Base-by-base conservation (phyloP, 116 monocot species). In the Thalassia testudinum region DNA sequence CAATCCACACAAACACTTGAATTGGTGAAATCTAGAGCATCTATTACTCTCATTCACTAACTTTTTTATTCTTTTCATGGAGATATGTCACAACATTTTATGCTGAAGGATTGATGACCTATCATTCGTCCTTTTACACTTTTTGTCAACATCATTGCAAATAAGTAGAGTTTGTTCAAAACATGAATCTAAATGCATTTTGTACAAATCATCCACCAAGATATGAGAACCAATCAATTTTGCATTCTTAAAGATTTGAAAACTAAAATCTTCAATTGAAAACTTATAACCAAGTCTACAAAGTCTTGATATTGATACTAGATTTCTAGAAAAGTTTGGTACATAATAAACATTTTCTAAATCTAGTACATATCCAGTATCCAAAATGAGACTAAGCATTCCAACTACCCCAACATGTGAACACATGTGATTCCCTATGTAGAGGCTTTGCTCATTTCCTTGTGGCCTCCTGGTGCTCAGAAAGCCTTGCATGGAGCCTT, bases 11-110 rank as follows among this genome's bases (percentile, higher is more conserved):
- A 72, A 40, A 34, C 26, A 5, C 47, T 47, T 42, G 59, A 60
- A 22, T 71, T 19, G 13, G 24, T 71, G 27, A 71, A 71, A 25
- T 65, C 59, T 24, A 65, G 45, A 47, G 53, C 26, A 24, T 26
- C 15, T 19, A 71, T 15, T 0, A 71, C 59, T 26, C 59, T 71
- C 53, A 21, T 58, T 63, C 16, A 63, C 63, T 50, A 70, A 47
- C 21, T n/a, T 63, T 25, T 64, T 23, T 2, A 64, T 53, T 47
- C 64, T 50, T 10, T 59, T 1, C 13, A 43, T 47, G 20, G 51
- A 71, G 64, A 64, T 59, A 19, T 63, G 58, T 7, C 58, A 40
- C 21, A 59, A 59, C 37, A 42, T 64, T 13, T 14, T 14, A 21
- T 53, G 50, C 58, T 10, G 10, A 34, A 34, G 30, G 6, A 34